These are phyloP conservation scores for Gyromitra esculenta DNA, from an alignment of 2,329 filamentous ascomycete species.

Conservation along the genomic window DNA sequence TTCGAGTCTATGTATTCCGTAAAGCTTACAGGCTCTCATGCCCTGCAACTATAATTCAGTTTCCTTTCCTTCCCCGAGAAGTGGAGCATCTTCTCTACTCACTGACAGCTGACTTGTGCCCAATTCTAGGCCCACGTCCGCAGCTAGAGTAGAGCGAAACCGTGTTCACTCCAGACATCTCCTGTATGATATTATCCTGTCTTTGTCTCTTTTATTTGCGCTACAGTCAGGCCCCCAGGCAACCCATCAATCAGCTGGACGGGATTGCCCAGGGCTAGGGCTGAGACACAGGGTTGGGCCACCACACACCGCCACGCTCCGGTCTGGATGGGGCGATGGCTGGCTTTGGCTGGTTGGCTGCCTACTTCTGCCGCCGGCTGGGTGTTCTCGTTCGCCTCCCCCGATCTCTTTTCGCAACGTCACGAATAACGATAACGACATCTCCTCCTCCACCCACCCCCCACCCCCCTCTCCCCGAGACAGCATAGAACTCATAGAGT, in stretches of 20 bases:
- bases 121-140: no score
- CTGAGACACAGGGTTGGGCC: not conserved
- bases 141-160: no score
- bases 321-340: conserved; percentile 13
- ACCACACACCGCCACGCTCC: not conserved
- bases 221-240: not conserved
- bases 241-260: no score
- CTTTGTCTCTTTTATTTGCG: not conserved
- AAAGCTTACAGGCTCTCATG: no score
- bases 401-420: conserved; percentile 47
- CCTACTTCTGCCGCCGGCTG: not conserved
- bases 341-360: no score
- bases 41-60: no score
- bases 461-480: not conserved
- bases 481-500: conserved; percentile 19
- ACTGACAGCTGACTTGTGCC: no score
- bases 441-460: not conserved
- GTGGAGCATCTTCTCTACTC: no score
- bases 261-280: not conserved
- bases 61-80: no score
- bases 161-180: not conserved
- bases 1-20: no score
- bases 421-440: conserved; percentile 37
- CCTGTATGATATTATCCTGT: not conserved
- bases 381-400: conserved; percentile 22